Base-by-base conservation (phyloP, 495 filamentous ascomycete genomes). In the Xylaria venustula region DNA sequence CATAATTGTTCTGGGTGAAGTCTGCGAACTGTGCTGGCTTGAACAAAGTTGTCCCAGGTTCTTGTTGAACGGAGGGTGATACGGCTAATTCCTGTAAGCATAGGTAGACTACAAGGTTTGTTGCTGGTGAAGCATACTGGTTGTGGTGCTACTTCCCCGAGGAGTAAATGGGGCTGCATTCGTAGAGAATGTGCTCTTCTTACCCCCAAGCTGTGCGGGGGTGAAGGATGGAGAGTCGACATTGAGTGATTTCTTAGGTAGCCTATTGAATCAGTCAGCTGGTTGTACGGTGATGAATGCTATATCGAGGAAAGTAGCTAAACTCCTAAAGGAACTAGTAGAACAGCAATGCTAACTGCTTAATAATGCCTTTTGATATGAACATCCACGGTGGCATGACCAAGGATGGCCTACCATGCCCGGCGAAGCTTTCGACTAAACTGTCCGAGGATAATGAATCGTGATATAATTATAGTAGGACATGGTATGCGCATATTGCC, bases 151-250 rank as follows among this genome's bases (percentile, higher is more conserved):
- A 17, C 58, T 58, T 4, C 75, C 79, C 20, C 78, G 82, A 17
- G 94, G 94, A 40, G 91, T 96, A 65, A 98, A 98, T 11, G 92
- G 88, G 50, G 91, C 89, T n/a, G 94, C 94, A 74, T 80, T 92
- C 2, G 88, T 95, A 5, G 93, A 93, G 59, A 98, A 75, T 11
- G 74, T 78, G 8, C 82, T 77, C 68, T 90, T 91, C 64, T 87
- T 88, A 7, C 81, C 62, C 11, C 74, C 68, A 20, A 69, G 56
- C 32, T 65, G 64, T 5, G 77, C 81, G 60, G 94, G 95, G 1
- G 92, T 97, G 65, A 98, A 98, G 42, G 93, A 89, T 14, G 95
- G 94, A 12, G 94, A 97, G 64, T 98, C 94, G 66, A 96, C 93
- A 72, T 96, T 98, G 66, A 98, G 85, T 14, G 87, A 79, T 78